Conservation (phyloP, 78 protist species). For the Dictyostelium purpureum region DNA sequence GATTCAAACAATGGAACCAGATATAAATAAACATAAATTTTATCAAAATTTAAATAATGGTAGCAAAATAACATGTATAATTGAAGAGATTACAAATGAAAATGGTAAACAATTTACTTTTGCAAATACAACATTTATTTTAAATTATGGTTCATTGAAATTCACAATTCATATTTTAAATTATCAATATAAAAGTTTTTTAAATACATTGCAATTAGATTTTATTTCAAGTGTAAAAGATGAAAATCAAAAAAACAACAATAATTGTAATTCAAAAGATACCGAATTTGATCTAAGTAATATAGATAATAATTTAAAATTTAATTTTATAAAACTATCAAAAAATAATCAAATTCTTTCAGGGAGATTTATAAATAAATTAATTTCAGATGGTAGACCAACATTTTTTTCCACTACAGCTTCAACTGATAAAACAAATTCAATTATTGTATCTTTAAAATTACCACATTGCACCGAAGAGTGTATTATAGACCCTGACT, state of each 20-base stretch:
- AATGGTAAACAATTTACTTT: background rate
- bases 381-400: constrained; percentile 22
- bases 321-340: constrained; percentile 9
- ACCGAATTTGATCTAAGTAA: background rate
- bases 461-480: background rate
- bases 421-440: background rate
- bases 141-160: background rate
- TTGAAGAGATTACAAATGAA: background rate
- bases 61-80: background rate
- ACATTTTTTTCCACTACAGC: background rate
- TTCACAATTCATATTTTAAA: background rate
- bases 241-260: too few species aligned
- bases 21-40: background rate
- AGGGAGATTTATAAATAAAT: constrained; percentile 21
- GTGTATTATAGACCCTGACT: constrained; percentile 24
- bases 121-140: background rate
- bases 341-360: background rate
- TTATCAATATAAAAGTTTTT: background rate
- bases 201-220: constrained; percentile 4
- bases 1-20: background rate
- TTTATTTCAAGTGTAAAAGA: background rate
- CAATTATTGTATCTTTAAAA: background rate
- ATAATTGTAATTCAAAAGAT: background rate
- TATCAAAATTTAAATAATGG: background rate
- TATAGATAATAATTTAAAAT: background rate